Percentiles rank a stretch among this genome's conserved stretches.
Evolutionary conservation across 2,329 filamentous ascomycete species (phyloP).

Genomic region (Fusarium robinianum): DNA sequence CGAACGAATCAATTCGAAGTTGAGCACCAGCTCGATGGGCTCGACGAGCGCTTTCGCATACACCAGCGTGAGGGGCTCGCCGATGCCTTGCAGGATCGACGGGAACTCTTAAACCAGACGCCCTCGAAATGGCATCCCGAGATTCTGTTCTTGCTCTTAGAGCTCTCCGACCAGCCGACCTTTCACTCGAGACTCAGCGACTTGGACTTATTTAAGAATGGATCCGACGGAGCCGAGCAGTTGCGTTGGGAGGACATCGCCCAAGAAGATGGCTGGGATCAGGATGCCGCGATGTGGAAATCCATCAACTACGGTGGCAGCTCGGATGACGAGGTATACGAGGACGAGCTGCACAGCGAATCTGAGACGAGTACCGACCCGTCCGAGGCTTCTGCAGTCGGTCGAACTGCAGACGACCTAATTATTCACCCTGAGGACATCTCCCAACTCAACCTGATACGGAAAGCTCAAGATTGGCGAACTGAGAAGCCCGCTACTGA

Average conservation of each 20-base stretch:
- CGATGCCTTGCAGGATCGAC: constrained; percentile 64
- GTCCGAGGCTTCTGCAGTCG: constrained; percentile 30
- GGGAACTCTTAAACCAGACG: constrained; percentile 61
- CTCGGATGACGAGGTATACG: constrained; percentile 57
- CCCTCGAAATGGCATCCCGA: constrained; percentile 75
- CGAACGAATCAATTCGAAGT: constrained; percentile 80
- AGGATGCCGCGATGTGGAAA: constrained; percentile 71
- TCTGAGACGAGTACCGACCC: constrained; percentile 39
- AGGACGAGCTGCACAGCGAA: constrained; percentile 46
- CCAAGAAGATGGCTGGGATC: constrained; percentile 72
- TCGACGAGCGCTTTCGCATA: constrained; percentile 86
- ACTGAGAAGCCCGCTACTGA: constrained; percentile 42
- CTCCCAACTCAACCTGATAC: constrained; percentile 39
- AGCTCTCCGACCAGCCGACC: constrained; percentile 79
- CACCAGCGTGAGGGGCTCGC: constrained; percentile 79
- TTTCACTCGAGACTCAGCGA: constrained; percentile 68
- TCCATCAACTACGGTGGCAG: constrained; percentile 70
- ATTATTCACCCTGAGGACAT: constrained; percentile 43
- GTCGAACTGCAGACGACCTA: constrained; percentile 39
- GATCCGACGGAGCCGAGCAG: constrained; percentile 49
- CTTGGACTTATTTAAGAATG: constrained; percentile 57
- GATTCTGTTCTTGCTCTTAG: constrained; percentile 74
- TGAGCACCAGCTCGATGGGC: constrained; percentile 64
- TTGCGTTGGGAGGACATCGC: constrained; percentile 82
- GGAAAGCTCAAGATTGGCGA: constrained; percentile 45